A percentile compares a stretch with the other conserved stretches of the same genome.
These are phyloP conservation scores for Rhynchosporium graminicola DNA, from an alignment of 2,329 filamentous ascomycete species.

Conservation along the genomic window DNA sequence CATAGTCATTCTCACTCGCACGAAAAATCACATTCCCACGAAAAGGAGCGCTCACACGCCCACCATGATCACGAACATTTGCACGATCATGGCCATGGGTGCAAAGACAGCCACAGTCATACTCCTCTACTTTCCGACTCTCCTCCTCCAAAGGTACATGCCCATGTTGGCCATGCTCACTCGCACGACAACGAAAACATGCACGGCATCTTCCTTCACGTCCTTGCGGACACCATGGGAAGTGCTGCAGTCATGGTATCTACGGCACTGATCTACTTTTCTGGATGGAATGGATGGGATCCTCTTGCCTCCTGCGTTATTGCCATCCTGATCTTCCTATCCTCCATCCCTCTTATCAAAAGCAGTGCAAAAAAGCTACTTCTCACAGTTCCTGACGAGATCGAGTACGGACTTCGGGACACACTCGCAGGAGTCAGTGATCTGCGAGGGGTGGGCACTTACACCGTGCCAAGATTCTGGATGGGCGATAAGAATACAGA, in stretches of 20 bases:
- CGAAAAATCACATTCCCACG: conserved; percentile 25
- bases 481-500: conserved; percentile 64
- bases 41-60: conserved; percentile 25
- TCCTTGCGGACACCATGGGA: conserved; percentile 90
- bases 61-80: conserved; percentile 40
- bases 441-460: conserved; percentile 81
- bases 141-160: conserved; percentile 20
- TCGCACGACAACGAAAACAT: conserved; percentile 94
- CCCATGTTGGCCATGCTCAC: conserved; percentile 46
- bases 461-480: conserved; percentile 91
- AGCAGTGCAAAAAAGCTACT: conserved; percentile 82
- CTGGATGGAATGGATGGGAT: conserved; percentile 92
- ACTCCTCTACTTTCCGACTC: conserved; percentile 22
- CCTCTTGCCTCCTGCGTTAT: conserved; percentile 93
- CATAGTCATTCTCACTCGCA: conserved; percentile 29
- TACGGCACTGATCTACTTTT: conserved; percentile 81
- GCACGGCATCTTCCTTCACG: conserved; percentile 95
- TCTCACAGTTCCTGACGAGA: conserved; percentile 78
- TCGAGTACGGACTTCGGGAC: conserved; percentile 86
- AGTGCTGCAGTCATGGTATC: conserved; percentile 93
- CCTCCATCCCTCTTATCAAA: conserved; percentile 82
- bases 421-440: conserved; percentile 80
- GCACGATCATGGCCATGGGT: conserved; percentile 39
- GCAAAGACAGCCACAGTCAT: conserved; percentile 27
- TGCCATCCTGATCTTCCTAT: conserved; percentile 88